These are phyloP conservation scores for Colletotrichum sp. DNA, from an alignment of 2,329 filamentous ascomycete species.

Conservation along the genomic window DNA sequence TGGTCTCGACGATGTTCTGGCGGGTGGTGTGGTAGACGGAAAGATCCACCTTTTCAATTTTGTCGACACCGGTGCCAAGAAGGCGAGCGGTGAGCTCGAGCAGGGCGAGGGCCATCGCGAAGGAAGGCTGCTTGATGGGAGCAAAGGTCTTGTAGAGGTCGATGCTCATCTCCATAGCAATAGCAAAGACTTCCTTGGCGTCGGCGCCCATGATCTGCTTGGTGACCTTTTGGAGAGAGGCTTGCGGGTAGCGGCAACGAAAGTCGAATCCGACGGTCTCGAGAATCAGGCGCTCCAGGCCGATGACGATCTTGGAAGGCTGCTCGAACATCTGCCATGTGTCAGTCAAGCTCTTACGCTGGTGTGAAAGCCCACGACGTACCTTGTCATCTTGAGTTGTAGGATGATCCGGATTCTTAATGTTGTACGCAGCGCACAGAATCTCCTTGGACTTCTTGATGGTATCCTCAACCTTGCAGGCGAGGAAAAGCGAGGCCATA, in stretches of 20 bases:
- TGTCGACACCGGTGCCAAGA: slow-evolving; percentile 58
- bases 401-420: slow-evolving; percentile 73
- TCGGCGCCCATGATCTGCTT: slow-evolving; percentile 56
- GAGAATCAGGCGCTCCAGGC: slow-evolving; percentile 89
- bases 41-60: slow-evolving; percentile 53
- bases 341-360: neutral
- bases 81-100: slow-evolving; percentile 81
- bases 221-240: slow-evolving; percentile 80
- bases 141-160: slow-evolving; percentile 95
- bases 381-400: slow-evolving; percentile 84
- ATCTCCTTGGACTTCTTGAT: slow-evolving; percentile 96
- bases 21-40: slow-evolving; percentile 52
- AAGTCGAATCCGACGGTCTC: slow-evolving; percentile 96
- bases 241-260: slow-evolving; percentile 85
- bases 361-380: slow-evolving; percentile 25
- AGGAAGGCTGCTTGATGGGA: slow-evolving; percentile 86
- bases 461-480: slow-evolving; percentile 97
- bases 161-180: slow-evolving; percentile 82
- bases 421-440: slow-evolving; percentile 86
- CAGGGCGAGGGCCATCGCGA: slow-evolving; percentile 83
- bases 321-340: slow-evolving; percentile 74
- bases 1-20: slow-evolving; percentile 70
- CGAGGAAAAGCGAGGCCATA: slow-evolving; percentile 85
- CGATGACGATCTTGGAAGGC: slow-evolving; percentile 81
- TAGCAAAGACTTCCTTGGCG: slow-evolving; percentile 63